Evolutionary conservation across 2,329 filamentous ascomycete genomes (phyloP).

Genomic region (Aspergillus jensenii): DNA sequence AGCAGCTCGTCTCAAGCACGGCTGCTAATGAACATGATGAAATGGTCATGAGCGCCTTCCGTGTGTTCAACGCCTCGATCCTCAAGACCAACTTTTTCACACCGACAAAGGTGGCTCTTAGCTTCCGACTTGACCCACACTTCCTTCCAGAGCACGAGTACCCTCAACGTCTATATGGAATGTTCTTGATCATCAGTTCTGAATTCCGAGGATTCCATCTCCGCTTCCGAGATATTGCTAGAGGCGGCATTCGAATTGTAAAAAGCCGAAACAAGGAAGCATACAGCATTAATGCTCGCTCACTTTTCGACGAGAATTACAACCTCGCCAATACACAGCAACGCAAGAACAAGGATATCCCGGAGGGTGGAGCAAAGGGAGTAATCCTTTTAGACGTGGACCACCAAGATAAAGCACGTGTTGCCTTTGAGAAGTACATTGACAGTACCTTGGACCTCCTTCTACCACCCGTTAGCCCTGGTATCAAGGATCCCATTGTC

Average conservation of each 20-base stretch:
- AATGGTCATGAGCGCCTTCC: slow-evolving; percentile 97
- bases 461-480: slow-evolving; percentile 82
- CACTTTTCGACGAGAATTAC: slow-evolving; percentile 98
- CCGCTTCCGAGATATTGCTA: slow-evolving; percentile 93
- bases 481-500: slow-evolving; percentile 98
- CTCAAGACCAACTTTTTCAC: slow-evolving; percentile 98
- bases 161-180: slow-evolving; percentile 88
- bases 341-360: slow-evolving; percentile 99
- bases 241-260: slow-evolving; percentile 96
- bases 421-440: slow-evolving; percentile 99
- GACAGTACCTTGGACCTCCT: slow-evolving; percentile 96
- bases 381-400: slow-evolving; percentile 91
- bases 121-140: slow-evolving; percentile 78
- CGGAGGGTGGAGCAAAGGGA: slow-evolving; percentile 96
- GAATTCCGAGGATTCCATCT: slow-evolving; percentile 97
- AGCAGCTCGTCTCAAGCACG: slow-evolving; percentile 75
- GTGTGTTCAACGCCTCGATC: slow-evolving; percentile 88
- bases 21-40: slow-evolving; percentile 91
- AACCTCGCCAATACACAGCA: slow-evolving; percentile 97
- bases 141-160: slow-evolving; percentile 94
- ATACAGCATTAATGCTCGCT: slow-evolving; percentile 93
- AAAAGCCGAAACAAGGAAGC: slow-evolving; percentile 96
- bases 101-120: slow-evolving; percentile 95
- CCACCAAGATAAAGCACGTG: slow-evolving; percentile 87
- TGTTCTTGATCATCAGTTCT: slow-evolving; percentile 97